Evolutionary conservation across 2,329 filamentous ascomycete species (phyloP).

Genomic region (Aspergillus flavus): DNA sequence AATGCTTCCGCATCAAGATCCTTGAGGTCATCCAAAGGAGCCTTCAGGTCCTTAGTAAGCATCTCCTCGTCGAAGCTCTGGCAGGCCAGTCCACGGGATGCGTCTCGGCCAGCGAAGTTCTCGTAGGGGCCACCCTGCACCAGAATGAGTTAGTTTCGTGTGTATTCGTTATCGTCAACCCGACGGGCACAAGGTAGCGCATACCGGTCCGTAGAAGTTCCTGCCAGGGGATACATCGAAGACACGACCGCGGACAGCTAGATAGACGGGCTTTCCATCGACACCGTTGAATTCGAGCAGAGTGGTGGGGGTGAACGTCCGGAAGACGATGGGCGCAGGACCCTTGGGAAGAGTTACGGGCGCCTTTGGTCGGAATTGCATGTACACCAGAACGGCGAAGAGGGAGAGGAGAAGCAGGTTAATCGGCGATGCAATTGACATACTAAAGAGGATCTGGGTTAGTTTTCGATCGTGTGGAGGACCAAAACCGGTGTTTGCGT

Average conservation of each 20-base stretch:
- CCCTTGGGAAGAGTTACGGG: constrained; percentile 55
- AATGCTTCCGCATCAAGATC: constrained; percentile 74
- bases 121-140: constrained; percentile 80
- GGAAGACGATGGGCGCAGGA: constrained; percentile 75
- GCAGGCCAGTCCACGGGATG: constrained; percentile 81
- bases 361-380: constrained; percentile 59
- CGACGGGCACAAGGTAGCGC: constrained; percentile 7
- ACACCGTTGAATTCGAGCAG: constrained; percentile 85
- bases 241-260: constrained; percentile 86
- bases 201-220: constrained; percentile 87
- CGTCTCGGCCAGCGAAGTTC: constrained; percentile 94
- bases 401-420: constrained; percentile 64
- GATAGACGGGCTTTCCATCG: constrained; percentile 74
- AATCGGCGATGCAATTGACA: constrained; percentile 60
- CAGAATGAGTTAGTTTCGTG: constrained; percentile 8
- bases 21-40: constrained; percentile 74
- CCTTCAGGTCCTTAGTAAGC: constrained; percentile 88
- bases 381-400: constrained; percentile 59
- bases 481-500: neutral
- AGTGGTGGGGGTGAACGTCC: constrained; percentile 79
- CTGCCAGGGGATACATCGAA: constrained; percentile 86
- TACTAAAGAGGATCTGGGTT: constrained; percentile 38
- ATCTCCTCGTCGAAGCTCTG: constrained; percentile 95
- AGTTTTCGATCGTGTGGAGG: neutral
- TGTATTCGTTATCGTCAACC: neutral